These are phyloP conservation scores for Cymodocea nodosa DNA, from an alignment of 116 monocot species.

Conservation along the genomic window DNA sequence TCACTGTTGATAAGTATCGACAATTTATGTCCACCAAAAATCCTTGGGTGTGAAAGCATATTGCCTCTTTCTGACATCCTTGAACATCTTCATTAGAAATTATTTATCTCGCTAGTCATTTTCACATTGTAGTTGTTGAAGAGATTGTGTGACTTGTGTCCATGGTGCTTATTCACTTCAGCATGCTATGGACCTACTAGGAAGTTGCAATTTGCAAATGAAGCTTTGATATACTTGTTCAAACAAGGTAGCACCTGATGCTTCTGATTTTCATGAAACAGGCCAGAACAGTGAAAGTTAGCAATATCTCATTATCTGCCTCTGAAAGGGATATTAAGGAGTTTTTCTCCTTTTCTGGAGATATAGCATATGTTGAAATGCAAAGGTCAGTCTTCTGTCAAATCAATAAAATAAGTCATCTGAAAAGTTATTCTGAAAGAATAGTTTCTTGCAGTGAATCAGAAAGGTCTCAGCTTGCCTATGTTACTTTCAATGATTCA, in stretches of 20 bases:
- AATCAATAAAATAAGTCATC: background rate
- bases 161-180: no score
- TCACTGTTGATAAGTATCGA: no score
- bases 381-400: slow-evolving; percentile 22
- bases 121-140: no score
- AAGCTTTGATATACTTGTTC: background rate
- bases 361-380: slow-evolving; percentile 54
- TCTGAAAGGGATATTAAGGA: slow-evolving; percentile 41
- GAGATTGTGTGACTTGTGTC: no score
- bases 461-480: slow-evolving; percentile 53
- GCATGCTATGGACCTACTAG: no score
- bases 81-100: no score
- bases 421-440: slow-evolving; percentile 3
- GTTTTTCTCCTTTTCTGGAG: slow-evolving; percentile 72
- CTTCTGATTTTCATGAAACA: slow-evolving; percentile 6
- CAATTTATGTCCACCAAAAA: no score
- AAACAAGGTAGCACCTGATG: background rate
- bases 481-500: slow-evolving; percentile 70
- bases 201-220: no score
- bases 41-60: no score
- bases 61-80: no score
- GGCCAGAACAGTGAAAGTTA: slow-evolving; percentile 47
- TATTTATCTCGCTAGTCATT: no score
- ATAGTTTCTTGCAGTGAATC: slow-evolving; percentile 35
- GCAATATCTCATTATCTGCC: slow-evolving; percentile 50